Evolutionary conservation across 257 asterid genomes (phyloP).

Genomic region (Salvia hispanica): DNA sequence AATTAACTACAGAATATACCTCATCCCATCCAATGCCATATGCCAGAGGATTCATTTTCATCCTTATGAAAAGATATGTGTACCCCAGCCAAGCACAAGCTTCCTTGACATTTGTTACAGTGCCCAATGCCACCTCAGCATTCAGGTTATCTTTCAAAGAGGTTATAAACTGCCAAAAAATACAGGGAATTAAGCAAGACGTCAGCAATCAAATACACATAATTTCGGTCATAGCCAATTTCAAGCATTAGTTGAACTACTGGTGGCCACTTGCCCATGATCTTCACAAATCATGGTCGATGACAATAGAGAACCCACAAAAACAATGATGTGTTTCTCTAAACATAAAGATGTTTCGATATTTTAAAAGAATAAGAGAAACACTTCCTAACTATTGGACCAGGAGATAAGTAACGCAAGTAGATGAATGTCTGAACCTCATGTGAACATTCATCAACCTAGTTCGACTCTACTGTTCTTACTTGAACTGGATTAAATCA

Average conservation of each 20-base stretch:
- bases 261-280: constrained; percentile 11
- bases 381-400: constrained; percentile 16
- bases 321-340: constrained; percentile 6
- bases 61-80: constrained; percentile 94
- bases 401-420: constrained; percentile 1
- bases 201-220: constrained; percentile 25
- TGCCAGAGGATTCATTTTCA: constrained; percentile 97
- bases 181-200: constrained; percentile 23
- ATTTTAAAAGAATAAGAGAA: constrained; percentile 9
- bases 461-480: constrained; percentile 7
- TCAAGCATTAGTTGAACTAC: background rate
- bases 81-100: constrained; percentile 99
- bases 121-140: constrained; percentile 99
- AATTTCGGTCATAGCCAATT: constrained; percentile 6
- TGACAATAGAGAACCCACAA: background rate
- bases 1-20: constrained; percentile 47
- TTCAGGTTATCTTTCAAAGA: constrained; percentile 94
- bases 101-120: constrained; percentile 98
- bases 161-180: constrained; percentile 74
- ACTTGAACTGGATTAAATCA: constrained; percentile 4
- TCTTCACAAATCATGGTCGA: constrained; percentile 19
- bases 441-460: constrained; percentile 17
- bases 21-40: constrained; percentile 99
- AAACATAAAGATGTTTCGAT: constrained; percentile 10
- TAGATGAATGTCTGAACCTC: constrained; percentile 15